phyloP scores from a whole-genome alignment of 169 alveolate genomes.

The Amoebophrya sp. region DNA sequence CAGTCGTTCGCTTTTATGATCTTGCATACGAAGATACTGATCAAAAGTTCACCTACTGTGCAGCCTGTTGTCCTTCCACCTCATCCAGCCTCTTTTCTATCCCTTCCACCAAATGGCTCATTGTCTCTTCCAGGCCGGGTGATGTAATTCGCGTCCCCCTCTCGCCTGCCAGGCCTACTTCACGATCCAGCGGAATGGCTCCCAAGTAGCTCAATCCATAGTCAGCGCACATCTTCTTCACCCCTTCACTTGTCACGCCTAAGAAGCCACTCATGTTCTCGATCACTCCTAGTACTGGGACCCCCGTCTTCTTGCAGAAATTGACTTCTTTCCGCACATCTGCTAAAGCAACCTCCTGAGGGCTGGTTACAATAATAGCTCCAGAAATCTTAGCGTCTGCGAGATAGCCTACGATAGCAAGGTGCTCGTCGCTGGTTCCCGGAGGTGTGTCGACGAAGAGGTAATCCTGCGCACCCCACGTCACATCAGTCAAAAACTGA shows the following conservation, averaged over 20 bases:
- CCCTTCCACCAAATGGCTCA: not conserved
- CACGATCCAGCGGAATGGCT: not conserved
- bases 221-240: not conserved
- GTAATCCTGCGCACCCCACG: constrained; percentile 94
- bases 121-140: not conserved
- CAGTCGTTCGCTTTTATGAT: too few relatives aligned
- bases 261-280: constrained; percentile 86
- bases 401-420: constrained; percentile 81
- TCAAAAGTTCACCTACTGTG: too few relatives aligned
- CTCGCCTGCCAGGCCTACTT: not conserved
- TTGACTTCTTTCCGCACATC: constrained; percentile 88
- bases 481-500: constrained; percentile 91
- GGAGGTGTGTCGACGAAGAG: constrained; percentile 98
- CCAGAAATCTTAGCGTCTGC: constrained; percentile 71
- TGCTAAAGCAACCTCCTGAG: constrained; percentile 77
- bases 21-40: too few relatives aligned
- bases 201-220: not conserved
- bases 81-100: not conserved
- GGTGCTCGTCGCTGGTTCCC: constrained; percentile 98
- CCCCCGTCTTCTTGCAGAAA: constrained; percentile 80
- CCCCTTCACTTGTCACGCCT: not conserved
- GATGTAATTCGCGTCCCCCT: not conserved
- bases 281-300: constrained; percentile 86
- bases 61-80: not conserved
- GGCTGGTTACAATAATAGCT: constrained; percentile 78